Evolutionary conservation across 805 yeast genomes (phyloP), one percentile per base, ranked within the genome.

Genomic region (Suhomyces pyralidae): DNA sequence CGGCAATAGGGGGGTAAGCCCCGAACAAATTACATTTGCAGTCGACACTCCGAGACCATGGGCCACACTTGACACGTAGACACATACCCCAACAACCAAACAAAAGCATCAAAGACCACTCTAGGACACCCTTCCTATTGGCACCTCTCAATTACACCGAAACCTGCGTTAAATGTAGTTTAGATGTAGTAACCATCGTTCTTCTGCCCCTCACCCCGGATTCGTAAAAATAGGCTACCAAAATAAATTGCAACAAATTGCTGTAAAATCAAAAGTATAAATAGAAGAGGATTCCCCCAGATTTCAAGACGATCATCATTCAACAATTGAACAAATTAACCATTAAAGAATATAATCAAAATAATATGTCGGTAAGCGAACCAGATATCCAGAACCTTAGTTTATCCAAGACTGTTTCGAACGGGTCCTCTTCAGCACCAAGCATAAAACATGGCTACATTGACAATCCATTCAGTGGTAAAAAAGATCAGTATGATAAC

Each of bases 391-490:
- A 61, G 48, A 50, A 54, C 54, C 66, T 70, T 50, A 53, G 65
- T 5, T 55, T 70, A 19, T 60, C 64, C 9, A 59, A 59, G 50
- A 56, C 61, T 20, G 53, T 57, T 22, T 71, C 75, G 32, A 69
- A 68, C 48, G 36, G 48, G 6, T 57, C 69, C 12, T 63, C 71
- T 15, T 69, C 75, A 12, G 61, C 64, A 17, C 58, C 64, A 26
- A 64, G 69, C 52, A 53, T 65, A 52, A 70, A 69, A 53, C 74
- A 70, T 19, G 97, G 91, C 57, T 93, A 91, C 77, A 82, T 83
- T 56, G 81, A 87, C 49, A 77, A 84, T 50, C 86, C 88, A 5
- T 93, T 90, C 65, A 80, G 83, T 22, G 96, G 92, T 34, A 90
- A 88, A 67, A 87, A 84, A 64, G 78, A 81, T 46, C 98, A 94